Base-by-base conservation (phyloP, 169 alveolate species). In the Plasmodium cynomolgi region DNA sequence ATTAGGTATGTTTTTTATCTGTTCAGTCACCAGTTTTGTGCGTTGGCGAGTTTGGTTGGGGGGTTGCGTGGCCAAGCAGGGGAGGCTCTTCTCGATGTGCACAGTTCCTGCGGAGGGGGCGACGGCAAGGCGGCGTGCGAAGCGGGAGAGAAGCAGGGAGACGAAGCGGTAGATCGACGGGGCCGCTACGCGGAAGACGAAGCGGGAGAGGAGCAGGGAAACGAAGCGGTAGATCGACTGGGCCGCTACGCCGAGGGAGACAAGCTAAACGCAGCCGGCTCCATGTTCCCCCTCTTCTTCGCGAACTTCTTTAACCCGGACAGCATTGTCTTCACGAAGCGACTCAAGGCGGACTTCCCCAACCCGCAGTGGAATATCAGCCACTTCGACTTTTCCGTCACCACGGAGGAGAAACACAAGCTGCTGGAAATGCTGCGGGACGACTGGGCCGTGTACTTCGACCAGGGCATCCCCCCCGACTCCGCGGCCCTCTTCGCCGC, bases 1-100 rank as follows among this genome's bases (percentile, higher is more conserved):
- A 96, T 68, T 71, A 93, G 47, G 81, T 96, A 62, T 95, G 95
- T 92, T 71, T 93, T 84, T 41, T 83, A 83, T 95, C 91, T 39
- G 47, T 96, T 82, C 71, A 94, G 86, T 91, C 79, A 80, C 26
- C 54, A 39, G 39, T 71, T 75, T 15, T 85, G 93, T 37, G 79
- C 23, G 11, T 33, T 85, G 34, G 8, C 83, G 15, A n/a, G 77
- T 0, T 34, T 84, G 47, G 9, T 79, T 3, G 9, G 17, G 6
- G 73, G 26, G 44, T 20, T 79, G 50, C 29, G 62, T 1, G 72
- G 50, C 41, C 17, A 39, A 15, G 62, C 26, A n/a, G 73, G 29
- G 29, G 29, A 58, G 29, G 73, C 73, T 3, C 73, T 20, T 17
- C 1, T 58, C 0, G 0, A 8, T 7, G 50, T 8, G n/a, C n/a